Evolutionary conservation across 306 rosid genomes (phyloP), one percentile per base, ranked within the genome.

Genomic region (Mucuna pruriens): DNA sequence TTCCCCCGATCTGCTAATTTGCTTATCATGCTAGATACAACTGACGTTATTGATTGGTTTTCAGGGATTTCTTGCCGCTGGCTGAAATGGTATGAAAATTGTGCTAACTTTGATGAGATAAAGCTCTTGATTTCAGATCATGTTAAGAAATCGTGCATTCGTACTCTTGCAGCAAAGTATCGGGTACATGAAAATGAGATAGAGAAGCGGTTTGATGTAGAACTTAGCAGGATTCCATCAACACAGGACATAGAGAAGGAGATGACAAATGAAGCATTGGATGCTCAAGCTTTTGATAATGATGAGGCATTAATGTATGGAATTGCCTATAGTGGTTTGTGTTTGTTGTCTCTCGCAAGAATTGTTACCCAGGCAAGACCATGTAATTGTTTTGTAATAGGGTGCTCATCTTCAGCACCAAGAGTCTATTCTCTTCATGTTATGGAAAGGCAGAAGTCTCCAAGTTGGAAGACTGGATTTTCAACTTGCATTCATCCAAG

Each of bases 391-490:
- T 94, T 92, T 60, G 90, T 92, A 40, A 52, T 88, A 16, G 97
- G 98, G 40, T 92, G 98, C 77, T 74, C 44, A 42, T 86, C 88
- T 81, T 51, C 91, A 1, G 97, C 97, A 13, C 97, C 90, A 40
- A 85, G 90, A 74, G 97, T 94, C 34, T 92, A 94, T 79, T 89
- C 85, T 64, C 94, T 94, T 81, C 95, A 92, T 67, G 92, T 94
- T 44, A 94, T 94, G 98, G 98, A 91, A 87, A 91, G 90, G 80
- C 98, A 94, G 85, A 94, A 86, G 63, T 90, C 91, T 86, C 97
- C 97, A 9, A 92, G 97, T 73, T 92, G 97, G 98, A 92, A 87
- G 82, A 91, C 98, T 25, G 98, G 98, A 49, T 94, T 94, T 89
- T 83, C 97, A 48, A 83, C 88, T 57, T 92, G 91, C 76, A 94